These are phyloP conservation scores for Blastobotrys robertii DNA, from an alignment of 805 yeast species.

Conservation along the genomic window DNA sequence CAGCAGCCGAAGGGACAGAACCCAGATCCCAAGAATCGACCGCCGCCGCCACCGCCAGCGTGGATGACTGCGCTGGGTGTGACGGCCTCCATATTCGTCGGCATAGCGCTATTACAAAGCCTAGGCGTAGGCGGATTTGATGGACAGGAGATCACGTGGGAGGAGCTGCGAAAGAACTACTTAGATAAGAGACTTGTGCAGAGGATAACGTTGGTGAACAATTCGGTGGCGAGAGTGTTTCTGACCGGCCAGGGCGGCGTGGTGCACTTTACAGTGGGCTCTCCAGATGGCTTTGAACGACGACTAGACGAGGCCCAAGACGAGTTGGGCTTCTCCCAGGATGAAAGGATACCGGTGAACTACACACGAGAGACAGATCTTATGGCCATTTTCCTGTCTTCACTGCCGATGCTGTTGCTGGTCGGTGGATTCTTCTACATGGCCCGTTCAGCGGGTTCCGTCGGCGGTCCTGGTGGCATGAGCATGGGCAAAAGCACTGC, in stretches of 20 bases:
- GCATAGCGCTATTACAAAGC: not conserved
- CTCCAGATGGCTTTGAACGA: conserved; percentile 79
- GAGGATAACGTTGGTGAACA: conserved; percentile 66
- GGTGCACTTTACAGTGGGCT: conserved; percentile 70
- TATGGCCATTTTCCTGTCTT: conserved; percentile 53
- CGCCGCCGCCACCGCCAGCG: conserved; percentile 3
- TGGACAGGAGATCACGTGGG: conserved; percentile 65
- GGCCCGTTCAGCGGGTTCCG: conserved; percentile 49
- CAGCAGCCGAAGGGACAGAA: conserved; percentile 1
- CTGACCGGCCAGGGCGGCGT: conserved; percentile 48
- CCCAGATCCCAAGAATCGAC: not conserved
- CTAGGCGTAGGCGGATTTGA: conserved; percentile 2
- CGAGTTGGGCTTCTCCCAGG: conserved; percentile 49
- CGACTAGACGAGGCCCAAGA: conserved; percentile 69
- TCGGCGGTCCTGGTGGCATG: conserved; percentile 72
- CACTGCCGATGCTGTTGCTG: conserved; percentile 80
- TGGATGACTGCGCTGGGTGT: conserved; percentile 5
- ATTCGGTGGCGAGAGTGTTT: conserved; percentile 61
- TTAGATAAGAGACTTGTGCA: conserved; percentile 72
- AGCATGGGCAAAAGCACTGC: conserved; percentile 87
- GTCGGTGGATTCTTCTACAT: conserved; percentile 84
- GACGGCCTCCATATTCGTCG: not conserved
- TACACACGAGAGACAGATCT: conserved; percentile 66
- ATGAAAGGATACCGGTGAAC: conserved; percentile 68
- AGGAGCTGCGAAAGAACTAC: conserved; percentile 71